Evolutionary conservation across 139 green algal species (phyloP).

Genomic region (Coccomyxa sp.): DNA sequence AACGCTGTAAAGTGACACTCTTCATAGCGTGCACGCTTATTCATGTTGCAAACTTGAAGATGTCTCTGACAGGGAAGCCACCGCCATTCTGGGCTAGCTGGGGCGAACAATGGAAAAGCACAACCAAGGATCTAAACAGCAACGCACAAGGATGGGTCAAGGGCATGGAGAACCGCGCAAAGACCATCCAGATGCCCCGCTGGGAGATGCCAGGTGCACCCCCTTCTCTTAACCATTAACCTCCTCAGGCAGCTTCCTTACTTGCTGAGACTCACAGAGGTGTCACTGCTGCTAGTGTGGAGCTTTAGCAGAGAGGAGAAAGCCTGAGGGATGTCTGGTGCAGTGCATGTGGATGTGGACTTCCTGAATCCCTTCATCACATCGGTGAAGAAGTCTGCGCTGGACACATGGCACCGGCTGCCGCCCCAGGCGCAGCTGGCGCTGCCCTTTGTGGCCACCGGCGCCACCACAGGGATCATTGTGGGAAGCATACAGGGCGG

Average conservation of each 20-base stretch:
- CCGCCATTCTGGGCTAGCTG: conserved; percentile 19
- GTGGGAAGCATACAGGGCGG: conserved; percentile 35
- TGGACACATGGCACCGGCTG: conserved; percentile 27
- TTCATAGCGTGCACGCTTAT: too few relatives aligned
- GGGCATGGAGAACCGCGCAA: background rate
- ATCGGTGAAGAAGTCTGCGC: conserved; percentile 22
- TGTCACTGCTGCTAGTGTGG: too few relatives aligned
- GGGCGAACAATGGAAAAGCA: conserved; percentile 9
- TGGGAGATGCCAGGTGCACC: conserved; percentile 23
- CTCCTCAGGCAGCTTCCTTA: too few relatives aligned
- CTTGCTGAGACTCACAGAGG: background rate
- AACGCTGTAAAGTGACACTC: too few relatives aligned
- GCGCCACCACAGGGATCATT: conserved; percentile 26
- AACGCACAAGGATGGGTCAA: background rate
- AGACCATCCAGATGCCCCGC: conserved; percentile 17
- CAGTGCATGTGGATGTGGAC: conserved; percentile 40
- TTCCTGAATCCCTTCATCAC: conserved; percentile 34
- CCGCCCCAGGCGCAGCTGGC: conserved; percentile 39
- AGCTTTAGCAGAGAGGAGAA: too few relatives aligned
- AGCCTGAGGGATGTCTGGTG: background rate
- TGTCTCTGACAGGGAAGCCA: too few relatives aligned
- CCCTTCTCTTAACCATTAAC: too few relatives aligned
- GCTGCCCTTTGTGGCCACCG: conserved; percentile 32
- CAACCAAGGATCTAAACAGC: conserved; percentile 1
- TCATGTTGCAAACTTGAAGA: too few relatives aligned